Evolutionary conservation across 139 green algal species (phyloP).

Genomic region (Mesotaenium endlicherianum): DNA sequence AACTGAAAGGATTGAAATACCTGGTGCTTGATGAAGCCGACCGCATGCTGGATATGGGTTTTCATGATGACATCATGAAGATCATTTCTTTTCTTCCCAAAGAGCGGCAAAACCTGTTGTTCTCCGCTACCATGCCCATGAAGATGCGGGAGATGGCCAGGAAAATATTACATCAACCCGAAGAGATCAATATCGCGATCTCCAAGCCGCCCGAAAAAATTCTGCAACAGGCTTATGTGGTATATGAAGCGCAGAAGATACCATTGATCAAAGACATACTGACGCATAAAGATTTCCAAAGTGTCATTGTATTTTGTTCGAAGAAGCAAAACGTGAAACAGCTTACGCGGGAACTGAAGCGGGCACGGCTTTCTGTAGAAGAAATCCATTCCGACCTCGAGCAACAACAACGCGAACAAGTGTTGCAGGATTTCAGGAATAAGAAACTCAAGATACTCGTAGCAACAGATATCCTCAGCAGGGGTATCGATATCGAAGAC

Average conservation of each 20-base stretch:
- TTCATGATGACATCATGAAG: neutral
- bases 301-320: slow-evolving; percentile 78
- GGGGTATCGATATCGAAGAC: slow-evolving; percentile 73
- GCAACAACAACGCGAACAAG: slow-evolving; percentile 83
- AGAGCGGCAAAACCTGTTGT: neutral
- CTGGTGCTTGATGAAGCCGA: slow-evolving; percentile 89
- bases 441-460: slow-evolving; percentile 57
- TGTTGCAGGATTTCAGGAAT: slow-evolving; percentile 63
- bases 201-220: slow-evolving; percentile 65
- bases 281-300: neutral
- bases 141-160: neutral
- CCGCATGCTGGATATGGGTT: slow-evolving; percentile 87
- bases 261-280: no score
- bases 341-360: slow-evolving; percentile 80
- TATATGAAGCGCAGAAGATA: neutral
- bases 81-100: neutral
- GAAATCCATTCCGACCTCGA: slow-evolving; percentile 92
- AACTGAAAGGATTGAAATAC: neutral
- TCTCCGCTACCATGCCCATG: neutral
- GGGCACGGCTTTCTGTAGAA: slow-evolving; percentile 84
- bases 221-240: neutral
- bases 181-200: slow-evolving; percentile 48
- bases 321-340: slow-evolving; percentile 92
- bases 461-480: slow-evolving; percentile 67
- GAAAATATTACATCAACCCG: neutral